Base-by-base conservation (phyloP, 768 basidiomycete genomes). In the Boletus tylopilopsis region DNA sequence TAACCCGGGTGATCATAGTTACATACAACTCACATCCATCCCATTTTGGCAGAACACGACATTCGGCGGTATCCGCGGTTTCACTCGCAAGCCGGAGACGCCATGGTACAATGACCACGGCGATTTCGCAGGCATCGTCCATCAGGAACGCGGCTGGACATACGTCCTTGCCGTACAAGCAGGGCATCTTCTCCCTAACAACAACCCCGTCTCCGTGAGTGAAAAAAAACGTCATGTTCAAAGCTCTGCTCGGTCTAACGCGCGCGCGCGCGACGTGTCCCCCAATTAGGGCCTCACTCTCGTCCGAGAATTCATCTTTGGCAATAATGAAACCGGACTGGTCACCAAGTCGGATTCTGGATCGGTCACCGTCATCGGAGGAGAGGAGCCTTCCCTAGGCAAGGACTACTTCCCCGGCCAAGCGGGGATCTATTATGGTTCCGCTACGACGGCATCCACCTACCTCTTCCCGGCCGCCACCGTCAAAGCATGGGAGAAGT, bases 51-150 rank as follows among this genome's bases (percentile, higher is more conserved):
- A 87, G 83, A 90, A 90, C 57, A 87, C 85, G 22, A 87, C 87
- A 0, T 90, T 88, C 55, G 86, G 85, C 22, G 87, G 85, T 6
- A 81, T 82, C 36, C 84, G 80, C 65, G 87, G 87, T 4, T 90
- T 90, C 63, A 81, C 82, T 4, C 73, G 78, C 40, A 73, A 76
- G 49, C 87, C 87, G 0, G 76, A 81, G 3, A 88, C 87, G 0
- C 76, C 81, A 0, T 89, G 85, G 84, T 69, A 66, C 46, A 79
- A 81, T 43, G 82, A 85, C 45, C 59, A 64, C 2, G 79, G 80
- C 12, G 69, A 79, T 45, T 75, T 80, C 47, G 84, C 79, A 0
- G 87, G 87, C 0, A 81, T 87, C 27, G 74, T 88, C 16, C 85
- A 86, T 58, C 85, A 87, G 64, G 87, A 89, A 64, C 78, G 87